Conservation (phyloP, 352 stramenopile genomes). For the Pythium catenulatum region DNA sequence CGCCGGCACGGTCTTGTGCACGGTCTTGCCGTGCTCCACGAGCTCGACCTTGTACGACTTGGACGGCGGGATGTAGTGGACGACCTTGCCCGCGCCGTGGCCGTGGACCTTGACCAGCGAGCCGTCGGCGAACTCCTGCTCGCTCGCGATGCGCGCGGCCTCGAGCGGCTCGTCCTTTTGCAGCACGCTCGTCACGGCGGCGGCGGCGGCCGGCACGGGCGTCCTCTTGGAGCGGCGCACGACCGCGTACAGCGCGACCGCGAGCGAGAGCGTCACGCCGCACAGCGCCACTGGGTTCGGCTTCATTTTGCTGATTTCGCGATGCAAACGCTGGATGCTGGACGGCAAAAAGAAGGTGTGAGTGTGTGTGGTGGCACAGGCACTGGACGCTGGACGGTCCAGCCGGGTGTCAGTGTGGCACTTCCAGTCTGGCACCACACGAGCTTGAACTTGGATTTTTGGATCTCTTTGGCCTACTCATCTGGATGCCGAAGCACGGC, state of each 20-base stretch:
- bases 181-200: too few relatives aligned
- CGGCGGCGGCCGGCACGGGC: too few relatives aligned
- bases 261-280: constrained; percentile 40
- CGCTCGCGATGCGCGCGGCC: constrained; percentile 25
- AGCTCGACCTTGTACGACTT: constrained; percentile 86
- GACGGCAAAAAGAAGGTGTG: too few relatives aligned
- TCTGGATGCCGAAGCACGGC: too few relatives aligned
- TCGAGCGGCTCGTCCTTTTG: constrained; percentile 35
- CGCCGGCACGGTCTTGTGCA: constrained; percentile 39
- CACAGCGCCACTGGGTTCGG: constrained; percentile 13
- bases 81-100: constrained; percentile 52
- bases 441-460: too few relatives aligned
- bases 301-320: too few relatives aligned
- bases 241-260: constrained; percentile 44
- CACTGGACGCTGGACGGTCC: too few relatives aligned
- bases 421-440: too few relatives aligned
- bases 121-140: constrained; percentile 48
- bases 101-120: constrained; percentile 35
- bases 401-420: too few relatives aligned
- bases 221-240: constrained; percentile 25
- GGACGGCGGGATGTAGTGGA: constrained; percentile 85
- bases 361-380: too few relatives aligned
- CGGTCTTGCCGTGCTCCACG: constrained; percentile 64
- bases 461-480: too few relatives aligned
- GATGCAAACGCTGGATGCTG: too few relatives aligned